phyloP scores from a whole-genome alignment of 345 rosid genomes.

The sweet orange (Citrus sinensis) region DVS_A1.0 CM039162.1:22836001-22836500 shows the following conservation, averaged over 20 bases:
- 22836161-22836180: slow-evolving; percentile 89
- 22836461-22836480: slow-evolving; percentile 84
- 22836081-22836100: slow-evolving; percentile 2
- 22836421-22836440: slow-evolving; percentile 91
- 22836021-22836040: slow-evolving; percentile 99
- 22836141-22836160: slow-evolving; percentile 48
- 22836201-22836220: slow-evolving; percentile 98
- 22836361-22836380: not conserved
- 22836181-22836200: slow-evolving; percentile 97
- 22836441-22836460: slow-evolving; percentile 90
- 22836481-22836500: not conserved
- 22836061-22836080: slow-evolving; percentile 98
- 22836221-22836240: slow-evolving; percentile 88
- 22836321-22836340: not conserved
- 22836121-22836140: not conserved
- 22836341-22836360: slow-evolving; percentile 10
- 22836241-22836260: slow-evolving; percentile 7
- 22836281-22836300: not conserved
- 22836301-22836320: not conserved
- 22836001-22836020: slow-evolving; percentile 85
- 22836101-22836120: slow-evolving; percentile 1
- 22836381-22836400: slow-evolving; percentile 45
- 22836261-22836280: not conserved
- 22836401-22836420: slow-evolving; percentile 94
- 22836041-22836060: slow-evolving; percentile 94